phyloP scores from a whole-genome alignment of 1,139 yeast species.

The Kurtzmaniella quercitrusa region DNA sequence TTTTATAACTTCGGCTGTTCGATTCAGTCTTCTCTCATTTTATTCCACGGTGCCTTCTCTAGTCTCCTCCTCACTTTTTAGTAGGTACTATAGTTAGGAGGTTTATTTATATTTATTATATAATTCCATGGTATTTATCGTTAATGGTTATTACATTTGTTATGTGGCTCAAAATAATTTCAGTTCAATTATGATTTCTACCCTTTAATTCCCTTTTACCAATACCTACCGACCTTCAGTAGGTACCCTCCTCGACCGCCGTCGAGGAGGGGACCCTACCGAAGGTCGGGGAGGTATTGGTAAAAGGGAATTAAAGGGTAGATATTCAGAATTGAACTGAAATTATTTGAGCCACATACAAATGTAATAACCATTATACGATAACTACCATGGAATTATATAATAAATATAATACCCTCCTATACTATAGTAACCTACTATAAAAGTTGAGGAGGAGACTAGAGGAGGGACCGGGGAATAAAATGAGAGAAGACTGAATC shows the following conservation, averaged over 20 bases:
- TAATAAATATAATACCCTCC: no score
- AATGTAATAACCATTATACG: not conserved
- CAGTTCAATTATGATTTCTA: no score
- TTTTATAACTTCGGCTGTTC: not conserved
- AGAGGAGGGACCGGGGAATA: no score
- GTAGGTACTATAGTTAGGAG: no score
- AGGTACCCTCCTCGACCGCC: not conserved
- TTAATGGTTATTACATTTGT: not conserved
- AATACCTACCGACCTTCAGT: no score
- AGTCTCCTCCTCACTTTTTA: no score
- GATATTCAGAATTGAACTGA: not conserved
- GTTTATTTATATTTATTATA: no score
- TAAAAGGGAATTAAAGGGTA: not conserved
- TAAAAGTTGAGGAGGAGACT: no score
- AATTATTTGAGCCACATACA: not conserved
- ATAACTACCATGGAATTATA: not conserved
- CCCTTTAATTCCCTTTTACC: no score
- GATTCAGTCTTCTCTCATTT: not conserved
- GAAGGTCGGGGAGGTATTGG: not conserved
- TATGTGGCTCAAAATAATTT: not conserved
- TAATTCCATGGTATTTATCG: not conserved
- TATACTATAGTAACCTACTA: no score
- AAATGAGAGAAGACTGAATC: not conserved
- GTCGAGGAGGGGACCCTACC: not conserved
- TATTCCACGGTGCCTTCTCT: no score